phyloP scores from a whole-genome alignment of 495 filamentous ascomycete species.

The Penicillium soppii region DNA sequence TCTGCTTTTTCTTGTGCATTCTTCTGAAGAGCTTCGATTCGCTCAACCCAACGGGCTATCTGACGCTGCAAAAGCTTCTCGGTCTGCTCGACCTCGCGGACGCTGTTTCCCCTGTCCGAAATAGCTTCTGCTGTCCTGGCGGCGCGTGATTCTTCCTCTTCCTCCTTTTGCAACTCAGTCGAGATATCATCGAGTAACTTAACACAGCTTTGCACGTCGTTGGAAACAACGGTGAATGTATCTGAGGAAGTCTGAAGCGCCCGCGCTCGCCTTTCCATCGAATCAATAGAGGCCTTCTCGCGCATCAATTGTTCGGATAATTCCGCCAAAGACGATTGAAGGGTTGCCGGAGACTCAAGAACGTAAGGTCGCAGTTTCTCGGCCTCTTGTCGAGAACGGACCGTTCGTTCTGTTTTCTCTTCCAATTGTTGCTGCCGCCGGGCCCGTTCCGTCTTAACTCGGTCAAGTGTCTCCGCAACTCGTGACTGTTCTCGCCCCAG shows the following conservation, averaged over 20 bases:
- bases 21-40: conserved; percentile 76
- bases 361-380: conserved; percentile 90
- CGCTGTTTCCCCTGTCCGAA: conserved; percentile 80
- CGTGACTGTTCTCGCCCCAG: conserved; percentile 74
- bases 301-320: conserved; percentile 69
- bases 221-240: conserved; percentile 77
- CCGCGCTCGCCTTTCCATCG: conserved; percentile 77
- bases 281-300: conserved; percentile 82
- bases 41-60: conserved; percentile 75
- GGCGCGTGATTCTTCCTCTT: conserved; percentile 79
- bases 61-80: conserved; percentile 83
- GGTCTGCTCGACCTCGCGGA: conserved; percentile 84
- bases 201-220: conserved; percentile 80
- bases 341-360: conserved; percentile 75
- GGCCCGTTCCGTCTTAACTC: conserved; percentile 68
- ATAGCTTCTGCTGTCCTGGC: conserved; percentile 81
- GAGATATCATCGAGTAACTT: conserved; percentile 87
- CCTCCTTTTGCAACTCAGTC: conserved; percentile 80
- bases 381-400: conserved; percentile 68
- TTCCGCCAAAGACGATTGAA: conserved; percentile 80
- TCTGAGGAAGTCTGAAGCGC: conserved; percentile 91
- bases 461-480: conserved; percentile 74
- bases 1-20: conserved; percentile 78
- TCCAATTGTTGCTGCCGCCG: conserved; percentile 71
- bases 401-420: conserved; percentile 68